Base-by-base conservation (phyloP, 768 basidiomycete species). In the Serendipita sp. region DNA sequence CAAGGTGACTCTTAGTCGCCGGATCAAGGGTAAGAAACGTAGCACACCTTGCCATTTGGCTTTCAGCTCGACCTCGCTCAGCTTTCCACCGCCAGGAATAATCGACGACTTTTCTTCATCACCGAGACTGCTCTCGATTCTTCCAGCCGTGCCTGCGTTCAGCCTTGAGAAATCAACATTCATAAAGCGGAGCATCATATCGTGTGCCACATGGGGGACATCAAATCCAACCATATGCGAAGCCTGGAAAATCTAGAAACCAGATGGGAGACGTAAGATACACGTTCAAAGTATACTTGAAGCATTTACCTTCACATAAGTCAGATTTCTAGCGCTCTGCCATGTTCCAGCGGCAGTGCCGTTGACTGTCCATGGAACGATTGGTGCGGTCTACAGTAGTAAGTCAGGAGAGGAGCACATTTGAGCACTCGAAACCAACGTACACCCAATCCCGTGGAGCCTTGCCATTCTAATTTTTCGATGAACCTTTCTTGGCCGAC, bases 181-280 rank as follows among this genome's bases (percentile, higher is more conserved):
- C 86, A 97, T 91, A 77, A 99, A 99, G 13, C 96, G 89, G 44
- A 96, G 82, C 69, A 99, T 95, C 96, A 98, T 97, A 73, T 99
- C 96, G 72, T 97, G 92, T 2, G 94, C 79, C 18, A 86, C 83
- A 62, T 89, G 81, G 0, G 93, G 94, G 11, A 88, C 77, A 73
- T 99, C 95, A 73, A 78, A 87, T 11, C 88, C 85, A 5, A 83
- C 95, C 96, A 98, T 99, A 74, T 98, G 96, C 0, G 94, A 97
- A 2, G 91, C 90, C 65, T 92, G 89, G 73, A 86, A 88, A 29
- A 96, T 81, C 90, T 93, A 65, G 60, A 4, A 15, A 45, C 8
- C 40, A 29, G 23, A 8, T 44, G 31, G 43, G 23, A 44, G 18
- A 29, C 58, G 63, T 36, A 34, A 46, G 62, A 13, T 27, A 36